Percentiles rank a stretch among this genome's conserved stretches.
Evolutionary conservation across 1,284 basidiomycete genomes (phyloP).

Genomic region (Cystobasidiaceae sp.): DNA sequence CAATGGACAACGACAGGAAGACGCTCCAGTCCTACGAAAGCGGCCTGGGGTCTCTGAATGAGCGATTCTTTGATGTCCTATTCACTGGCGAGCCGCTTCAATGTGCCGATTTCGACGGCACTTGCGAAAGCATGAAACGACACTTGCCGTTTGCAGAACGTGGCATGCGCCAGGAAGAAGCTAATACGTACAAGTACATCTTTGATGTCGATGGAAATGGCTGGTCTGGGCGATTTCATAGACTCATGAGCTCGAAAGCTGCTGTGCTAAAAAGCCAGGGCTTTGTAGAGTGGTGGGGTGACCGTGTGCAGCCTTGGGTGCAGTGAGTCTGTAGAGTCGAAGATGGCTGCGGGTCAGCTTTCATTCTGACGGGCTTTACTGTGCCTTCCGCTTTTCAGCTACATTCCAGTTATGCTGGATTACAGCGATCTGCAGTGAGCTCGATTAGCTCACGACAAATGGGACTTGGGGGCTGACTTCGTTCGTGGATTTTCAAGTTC

Average conservation of each 20-base stretch:
- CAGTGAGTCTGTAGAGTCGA: constrained; percentile 37
- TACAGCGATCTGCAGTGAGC: constrained; percentile 51
- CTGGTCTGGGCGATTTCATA: constrained; percentile 45
- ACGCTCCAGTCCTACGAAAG: constrained; percentile 1
- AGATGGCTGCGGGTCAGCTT: background rate
- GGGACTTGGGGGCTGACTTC: too few relatives aligned
- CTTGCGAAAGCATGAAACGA: constrained; percentile 45
- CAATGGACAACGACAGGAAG: background rate
- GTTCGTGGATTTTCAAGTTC: constrained; percentile 44
- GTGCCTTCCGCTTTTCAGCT: constrained; percentile 1
- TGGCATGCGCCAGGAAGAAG: constrained; percentile 41
- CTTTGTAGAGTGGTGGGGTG: constrained; percentile 44
- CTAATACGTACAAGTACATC: constrained; percentile 45
- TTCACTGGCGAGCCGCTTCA: constrained; percentile 42
- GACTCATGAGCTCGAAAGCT: constrained; percentile 43
- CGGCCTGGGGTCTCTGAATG: constrained; percentile 1
- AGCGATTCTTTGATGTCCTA: constrained; percentile 41
- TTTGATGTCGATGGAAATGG: constrained; percentile 52
- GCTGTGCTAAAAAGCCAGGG: constrained; percentile 41
- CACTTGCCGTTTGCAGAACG: constrained; percentile 43
- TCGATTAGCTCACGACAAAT: too few relatives aligned
- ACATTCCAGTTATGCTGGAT: constrained; percentile 49
- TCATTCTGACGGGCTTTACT: background rate
- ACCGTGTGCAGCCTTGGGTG: constrained; percentile 44
- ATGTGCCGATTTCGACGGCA: constrained; percentile 44